A percentile compares a stretch with the other conserved stretches of the same genome.
These are phyloP conservation scores for Gastrolobium bilobum DNA, from an alignment of 306 rosid species.

Conservation along the genomic window DNA sequence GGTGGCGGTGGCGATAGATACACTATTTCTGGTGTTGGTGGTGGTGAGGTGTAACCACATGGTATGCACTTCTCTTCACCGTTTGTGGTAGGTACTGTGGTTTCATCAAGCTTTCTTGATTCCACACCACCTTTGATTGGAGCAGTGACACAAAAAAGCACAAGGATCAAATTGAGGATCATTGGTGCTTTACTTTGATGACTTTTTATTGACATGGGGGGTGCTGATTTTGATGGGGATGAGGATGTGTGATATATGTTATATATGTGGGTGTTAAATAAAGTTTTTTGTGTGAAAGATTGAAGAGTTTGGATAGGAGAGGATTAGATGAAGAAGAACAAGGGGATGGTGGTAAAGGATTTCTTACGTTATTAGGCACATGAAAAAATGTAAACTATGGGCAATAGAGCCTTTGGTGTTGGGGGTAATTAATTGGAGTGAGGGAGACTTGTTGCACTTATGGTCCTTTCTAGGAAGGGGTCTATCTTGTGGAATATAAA, in stretches of 20 bases:
- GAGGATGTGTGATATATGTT: background rate
- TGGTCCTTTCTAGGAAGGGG: constrained; percentile 1
- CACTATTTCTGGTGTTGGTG: constrained; percentile 31
- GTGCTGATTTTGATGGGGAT: background rate
- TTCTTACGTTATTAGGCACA: constrained; percentile 58
- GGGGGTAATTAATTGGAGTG: constrained; percentile 1
- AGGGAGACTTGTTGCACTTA: background rate
- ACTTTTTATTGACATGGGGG: constrained; percentile 22
- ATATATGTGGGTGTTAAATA: background rate
- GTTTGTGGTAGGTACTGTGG: constrained; percentile 27
- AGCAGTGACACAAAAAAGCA: constrained; percentile 38
- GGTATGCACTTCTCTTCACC: constrained; percentile 43
- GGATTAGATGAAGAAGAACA: background rate
- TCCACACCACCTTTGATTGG: constrained; percentile 44
- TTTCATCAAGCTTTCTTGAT: constrained; percentile 63
- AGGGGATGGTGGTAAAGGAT: constrained; percentile 13
- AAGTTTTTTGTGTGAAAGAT: background rate
- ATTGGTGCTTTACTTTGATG: constrained; percentile 32
- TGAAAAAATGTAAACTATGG: constrained; percentile 50
- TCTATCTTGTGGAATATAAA: constrained; percentile 39
- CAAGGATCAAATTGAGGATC: constrained; percentile 47
- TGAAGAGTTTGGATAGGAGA: background rate
- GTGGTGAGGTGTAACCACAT: constrained; percentile 47
- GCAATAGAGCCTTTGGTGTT: constrained; percentile 37
- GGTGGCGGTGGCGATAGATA: constrained; percentile 51